Percentiles rank a stretch among this genome's conserved stretches.
Evolutionary conservation across 2,329 filamentous ascomycete genomes (phyloP).

Genomic region (Pseudogymnoascus sp.): DNA sequence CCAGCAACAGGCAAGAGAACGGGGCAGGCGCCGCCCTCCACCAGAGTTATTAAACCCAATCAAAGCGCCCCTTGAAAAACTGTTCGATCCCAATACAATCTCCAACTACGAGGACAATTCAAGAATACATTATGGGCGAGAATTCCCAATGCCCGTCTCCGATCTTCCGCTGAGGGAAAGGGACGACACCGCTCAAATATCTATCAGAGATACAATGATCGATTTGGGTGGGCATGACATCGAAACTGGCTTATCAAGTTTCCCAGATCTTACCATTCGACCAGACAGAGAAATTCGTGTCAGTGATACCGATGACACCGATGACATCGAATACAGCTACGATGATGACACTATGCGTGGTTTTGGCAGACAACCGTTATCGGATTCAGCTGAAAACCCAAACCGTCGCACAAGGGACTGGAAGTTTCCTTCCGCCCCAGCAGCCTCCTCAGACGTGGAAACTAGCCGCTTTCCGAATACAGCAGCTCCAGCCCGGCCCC

Average conservation of each 20-base stretch:
- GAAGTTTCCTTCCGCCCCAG: slow-evolving; percentile 47
- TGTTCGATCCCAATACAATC: slow-evolving; percentile 58
- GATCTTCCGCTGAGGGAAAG: slow-evolving; percentile 46
- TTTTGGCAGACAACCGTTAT: slow-evolving; percentile 43
- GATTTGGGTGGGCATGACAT: slow-evolving; percentile 52
- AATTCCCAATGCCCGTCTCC: slow-evolving; percentile 35
- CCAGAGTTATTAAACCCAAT: slow-evolving; percentile 49
- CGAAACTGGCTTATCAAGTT: slow-evolving; percentile 46
- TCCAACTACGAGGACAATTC: slow-evolving; percentile 58
- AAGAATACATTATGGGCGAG: slow-evolving; percentile 47
- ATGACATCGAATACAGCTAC: slow-evolving; percentile 15
- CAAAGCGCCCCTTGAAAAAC: slow-evolving; percentile 52
- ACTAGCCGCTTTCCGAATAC: slow-evolving; percentile 42
- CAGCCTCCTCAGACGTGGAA: slow-evolving; percentile 45
- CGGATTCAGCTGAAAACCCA: slow-evolving; percentile 48
- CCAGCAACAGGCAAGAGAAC: slow-evolving; percentile 29
- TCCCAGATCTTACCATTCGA: slow-evolving; percentile 52
- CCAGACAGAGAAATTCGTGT: slow-evolving; percentile 16
- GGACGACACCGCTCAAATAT: slow-evolving; percentile 43
- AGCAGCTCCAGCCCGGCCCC: slow-evolving; percentile 23
- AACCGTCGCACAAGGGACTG: slow-evolving; percentile 45
- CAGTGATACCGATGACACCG: slow-evolving; percentile 14
- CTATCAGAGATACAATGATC: slow-evolving; percentile 53
- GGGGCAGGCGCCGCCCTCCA: slow-evolving; percentile 40
- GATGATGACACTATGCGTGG: slow-evolving; percentile 23